Base-by-base conservation (phyloP, 805 yeast species). In the Huiozyma sinensis region DNA sequence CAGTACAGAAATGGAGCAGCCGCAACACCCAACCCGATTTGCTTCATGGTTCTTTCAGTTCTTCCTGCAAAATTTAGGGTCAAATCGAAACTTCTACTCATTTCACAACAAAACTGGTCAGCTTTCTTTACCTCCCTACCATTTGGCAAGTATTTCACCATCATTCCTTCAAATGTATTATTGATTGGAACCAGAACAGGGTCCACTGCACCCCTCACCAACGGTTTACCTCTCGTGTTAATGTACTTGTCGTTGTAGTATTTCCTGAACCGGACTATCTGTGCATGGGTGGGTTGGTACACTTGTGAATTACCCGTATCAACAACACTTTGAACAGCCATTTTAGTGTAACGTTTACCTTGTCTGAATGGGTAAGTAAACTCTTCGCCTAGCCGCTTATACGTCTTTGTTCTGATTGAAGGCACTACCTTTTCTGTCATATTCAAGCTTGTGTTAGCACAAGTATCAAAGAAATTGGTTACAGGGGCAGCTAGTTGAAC, bases 111-210 rank as follows among this genome's bases (percentile, higher is more conserved):
- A 44, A 61, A 69, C 3, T 65, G 67, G 11, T 72, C 72, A 9
- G 41, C 33, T 6, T 17, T 28, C 9, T 11, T 11, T 13, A 12
- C 10, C 27, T 17, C 10, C 12, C 66, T 58, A 9, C 71, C 53
- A n/a, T 63, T 64, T 13, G 83, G 82, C 33, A 75, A 66, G 50
- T 70, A 66, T 33, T 60, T 62, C 35, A 65, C 59, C 29, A 76
- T 68, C 27, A 68, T 52, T 1, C 66, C 58, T 48, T 72, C 79
- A 42, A 83, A 59, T 32, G 69, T 64, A 33, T 69, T 63, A 63
- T 83, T 86, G 38, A 81, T 38, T 29, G 92, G 89, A 33, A 67
- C 69, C 39, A 83, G 65, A 9, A 80, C 33, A 4, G 84, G 81
- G 59, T 81, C 87, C 24, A 80, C 54, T 27, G 74, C 71, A n/a